Base-by-base conservation (phyloP, 2,329 filamentous ascomycete genomes). In the Fusarium nematophilum region DNA sequence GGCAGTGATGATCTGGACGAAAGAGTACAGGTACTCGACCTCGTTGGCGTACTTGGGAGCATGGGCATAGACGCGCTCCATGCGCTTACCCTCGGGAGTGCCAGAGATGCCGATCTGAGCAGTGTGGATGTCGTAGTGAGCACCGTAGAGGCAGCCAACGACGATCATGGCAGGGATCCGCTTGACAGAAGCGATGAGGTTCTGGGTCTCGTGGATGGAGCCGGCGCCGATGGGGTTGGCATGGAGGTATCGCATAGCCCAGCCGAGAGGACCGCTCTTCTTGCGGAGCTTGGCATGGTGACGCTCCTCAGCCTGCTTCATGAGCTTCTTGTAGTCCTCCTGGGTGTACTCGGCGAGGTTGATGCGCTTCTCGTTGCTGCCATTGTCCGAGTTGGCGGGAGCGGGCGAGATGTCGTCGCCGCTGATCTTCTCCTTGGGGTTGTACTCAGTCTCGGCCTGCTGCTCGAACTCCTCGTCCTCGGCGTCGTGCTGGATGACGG, bases 51-150 rank as follows among this genome's bases (percentile, higher is more conserved):
- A 90, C 73, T 90, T 89, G 58, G 79, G 73, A 7, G 88, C 88
- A 48, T 83, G 72, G 26, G 79, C 78, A 72, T 92, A 92, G 53
- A 70, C 68, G 2, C 57, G 53, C 11, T 56, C 78, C 89, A 92
- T 91, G 58, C 90, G 88, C 29, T 78, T 78, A 54, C 90, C 90
- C 57, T 93, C 90, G 6, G 90, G 90, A 2, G 90, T 92, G 17
- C 90, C 90, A 10, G 80, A 71, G 37, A 91, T 83, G 70, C 90
- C 90, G 46, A 81, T 80, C 79, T 93, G 90, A 5, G 89, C 89
- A 42, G 85, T 83, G 81, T 93, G 90, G 69, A 93, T 94, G 66
- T 94, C 91, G 77, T 93, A 94, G 82, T 93, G 81, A 21, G 89
- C 72, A 73, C 91, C 91, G 72, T 94, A 94, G 45, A 93, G 83